Conservation (phyloP, 2,329 filamentous ascomycete genomes). For the Stemphylium lycopersici region DNA sequence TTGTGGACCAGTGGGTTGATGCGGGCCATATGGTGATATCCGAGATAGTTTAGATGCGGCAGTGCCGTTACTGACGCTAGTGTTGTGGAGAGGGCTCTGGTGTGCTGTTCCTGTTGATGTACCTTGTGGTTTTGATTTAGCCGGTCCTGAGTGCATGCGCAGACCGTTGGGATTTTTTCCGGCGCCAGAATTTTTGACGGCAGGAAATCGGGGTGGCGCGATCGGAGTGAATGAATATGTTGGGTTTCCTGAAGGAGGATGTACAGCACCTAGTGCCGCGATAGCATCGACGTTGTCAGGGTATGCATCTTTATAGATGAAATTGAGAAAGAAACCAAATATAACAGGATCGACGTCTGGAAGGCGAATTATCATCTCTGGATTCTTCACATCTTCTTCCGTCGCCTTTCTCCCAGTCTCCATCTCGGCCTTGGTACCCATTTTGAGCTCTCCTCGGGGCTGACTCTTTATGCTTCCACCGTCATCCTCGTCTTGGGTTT, state of each 20-base stretch:
- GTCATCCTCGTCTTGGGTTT: not conserved
- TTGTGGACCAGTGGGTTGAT: not conserved
- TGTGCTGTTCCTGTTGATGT: not conserved
- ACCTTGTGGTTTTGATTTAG: too few relatives aligned
- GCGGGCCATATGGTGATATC: too few relatives aligned
- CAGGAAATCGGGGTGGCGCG: not conserved
- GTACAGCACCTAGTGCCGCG: not conserved
- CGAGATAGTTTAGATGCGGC: not conserved
- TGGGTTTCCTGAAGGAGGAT: not conserved
- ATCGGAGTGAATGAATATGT: too few relatives aligned
- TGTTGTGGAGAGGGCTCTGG: too few relatives aligned
- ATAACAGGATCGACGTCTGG: conserved; percentile 14
- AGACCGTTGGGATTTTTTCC: not conserved
- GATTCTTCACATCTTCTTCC: not conserved
- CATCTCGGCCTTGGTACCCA: not conserved
- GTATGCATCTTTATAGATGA: conserved; percentile 29
- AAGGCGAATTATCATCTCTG: conserved; percentile 1
- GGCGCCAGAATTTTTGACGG: too few relatives aligned
- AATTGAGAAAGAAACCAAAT: conserved; percentile 32
- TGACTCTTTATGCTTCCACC: too few relatives aligned
- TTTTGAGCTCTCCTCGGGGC: not conserved
- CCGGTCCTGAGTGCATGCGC: not conserved
- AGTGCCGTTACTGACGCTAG: not conserved
- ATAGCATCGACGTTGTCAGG: conserved; percentile 12
- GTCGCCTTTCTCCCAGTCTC: not conserved